phyloP scores from a whole-genome alignment of 2,329 filamentous ascomycete species.

The Ophiocordyceps sinensis region DNA sequence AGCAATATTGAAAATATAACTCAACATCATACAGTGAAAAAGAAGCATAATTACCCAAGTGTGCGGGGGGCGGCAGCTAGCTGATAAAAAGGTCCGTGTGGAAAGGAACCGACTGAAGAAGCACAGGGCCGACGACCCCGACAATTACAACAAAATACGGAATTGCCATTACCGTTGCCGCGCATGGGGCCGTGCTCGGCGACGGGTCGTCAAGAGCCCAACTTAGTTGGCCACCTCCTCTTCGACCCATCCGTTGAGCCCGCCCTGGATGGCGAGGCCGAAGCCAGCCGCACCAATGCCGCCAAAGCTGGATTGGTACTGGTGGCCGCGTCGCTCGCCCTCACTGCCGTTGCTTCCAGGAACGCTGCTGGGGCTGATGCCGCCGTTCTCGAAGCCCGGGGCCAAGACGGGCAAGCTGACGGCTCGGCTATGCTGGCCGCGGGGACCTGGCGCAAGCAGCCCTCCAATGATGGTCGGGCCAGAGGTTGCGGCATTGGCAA shows the following conservation, averaged over 20 bases:
- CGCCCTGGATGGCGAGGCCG: constrained; percentile 47
- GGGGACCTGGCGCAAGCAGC: constrained; percentile 54
- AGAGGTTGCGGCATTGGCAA: constrained; percentile 34
- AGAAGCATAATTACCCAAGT: constrained; percentile 17
- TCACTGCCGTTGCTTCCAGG: constrained; percentile 30
- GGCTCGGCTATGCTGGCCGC: constrained; percentile 58
- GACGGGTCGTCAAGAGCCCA: constrained; percentile 1
- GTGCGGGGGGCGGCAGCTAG: constrained; percentile 2
- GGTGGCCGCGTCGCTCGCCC: constrained; percentile 46
- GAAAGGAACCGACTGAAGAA: constrained; percentile 6
- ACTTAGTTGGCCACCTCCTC: constrained; percentile 47
- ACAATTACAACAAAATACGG: constrained; percentile 30
- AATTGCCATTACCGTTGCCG: constrained; percentile 16
- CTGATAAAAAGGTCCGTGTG: constrained; percentile 3
- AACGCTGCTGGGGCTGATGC: constrained; percentile 33
- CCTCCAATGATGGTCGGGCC: constrained; percentile 60
- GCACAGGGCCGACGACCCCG: constrained; percentile 9
- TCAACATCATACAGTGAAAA: constrained; percentile 19
- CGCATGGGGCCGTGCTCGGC: constrained; percentile 9
- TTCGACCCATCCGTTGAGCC: constrained; percentile 53
- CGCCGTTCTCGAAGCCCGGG: constrained; percentile 47
- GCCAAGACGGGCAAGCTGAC: constrained; percentile 71
- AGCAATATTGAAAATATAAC: constrained; percentile 4
- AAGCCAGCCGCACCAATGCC: constrained; percentile 43
- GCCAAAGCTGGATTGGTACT: constrained; percentile 50